A percentile compares a stretch with the other conserved stretches of the same genome.
Evolutionary conservation across 2,329 filamentous ascomycete genomes (phyloP).

Genomic region (Pseudocercospora fuligena): DNA sequence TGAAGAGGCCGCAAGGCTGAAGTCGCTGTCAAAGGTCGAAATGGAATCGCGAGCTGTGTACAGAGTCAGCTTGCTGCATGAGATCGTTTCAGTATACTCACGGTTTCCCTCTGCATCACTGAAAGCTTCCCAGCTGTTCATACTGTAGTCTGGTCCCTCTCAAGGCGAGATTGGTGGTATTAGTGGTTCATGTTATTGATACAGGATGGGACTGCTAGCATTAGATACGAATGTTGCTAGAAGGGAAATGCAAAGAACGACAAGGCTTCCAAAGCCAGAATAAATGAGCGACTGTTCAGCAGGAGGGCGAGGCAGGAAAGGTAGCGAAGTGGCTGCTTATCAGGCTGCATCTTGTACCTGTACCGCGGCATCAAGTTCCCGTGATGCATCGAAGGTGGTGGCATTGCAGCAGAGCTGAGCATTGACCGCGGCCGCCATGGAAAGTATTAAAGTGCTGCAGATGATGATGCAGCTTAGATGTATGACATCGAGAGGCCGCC

Average conservation of each 20-base stretch:
- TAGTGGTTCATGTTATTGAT: background rate
- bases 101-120: background rate
- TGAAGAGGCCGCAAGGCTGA: slow-evolving; percentile 8
- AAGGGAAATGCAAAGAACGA: background rate
- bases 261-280: background rate
- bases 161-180: background rate
- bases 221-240: background rate
- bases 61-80: background rate
- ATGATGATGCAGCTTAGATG: background rate
- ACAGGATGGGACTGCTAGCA: background rate
- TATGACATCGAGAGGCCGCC: slow-evolving; percentile 6
- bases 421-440: background rate
- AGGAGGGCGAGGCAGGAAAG: background rate
- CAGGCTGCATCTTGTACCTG: background rate
- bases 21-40: slow-evolving; percentile 17
- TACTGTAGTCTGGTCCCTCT: background rate
- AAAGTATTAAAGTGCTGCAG: background rate
- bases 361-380: background rate
- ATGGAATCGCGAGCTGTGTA: slow-evolving; percentile 10
- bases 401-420: slow-evolving; percentile 2
- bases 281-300: background rate
- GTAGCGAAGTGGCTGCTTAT: slow-evolving; percentile 6
- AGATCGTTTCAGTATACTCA: background rate
- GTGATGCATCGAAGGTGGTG: background rate
- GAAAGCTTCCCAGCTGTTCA: background rate